A percentile compares a stretch with the other conserved stretches of the same genome.
phyloP scores from a whole-genome alignment of 164 flowering plant species.

The Vitis labrusca region DNA sequence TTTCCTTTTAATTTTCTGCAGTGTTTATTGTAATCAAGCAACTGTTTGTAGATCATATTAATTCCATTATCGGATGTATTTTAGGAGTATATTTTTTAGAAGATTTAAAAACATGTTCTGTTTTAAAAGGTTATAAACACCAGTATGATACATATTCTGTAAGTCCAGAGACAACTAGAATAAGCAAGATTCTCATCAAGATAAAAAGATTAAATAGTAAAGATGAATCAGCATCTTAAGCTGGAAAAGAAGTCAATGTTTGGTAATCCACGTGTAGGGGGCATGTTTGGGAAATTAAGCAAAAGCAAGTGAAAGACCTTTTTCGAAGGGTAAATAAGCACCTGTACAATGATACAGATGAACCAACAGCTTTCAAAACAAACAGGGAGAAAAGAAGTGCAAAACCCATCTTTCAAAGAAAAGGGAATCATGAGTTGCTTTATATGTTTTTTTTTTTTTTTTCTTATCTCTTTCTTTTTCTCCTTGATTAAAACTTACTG shows the following conservation, averaged over 20 bases:
- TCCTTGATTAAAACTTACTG: constrained; percentile 12
- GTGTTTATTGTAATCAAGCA: too few relatives aligned
- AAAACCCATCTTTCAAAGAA: constrained; percentile 10
- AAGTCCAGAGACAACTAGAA: not conserved
- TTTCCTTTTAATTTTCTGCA: too few relatives aligned
- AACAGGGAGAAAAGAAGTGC: constrained; percentile 2
- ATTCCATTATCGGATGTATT: too few relatives aligned
- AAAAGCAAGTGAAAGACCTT: constrained; percentile 1
- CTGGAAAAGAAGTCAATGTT: constrained; percentile 17
- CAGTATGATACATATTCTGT: too few relatives aligned
- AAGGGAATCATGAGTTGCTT: constrained; percentile 12
- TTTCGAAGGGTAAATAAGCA: constrained; percentile 6
- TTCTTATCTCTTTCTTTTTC: not conserved
- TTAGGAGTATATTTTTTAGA: too few relatives aligned
- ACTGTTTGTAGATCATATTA: too few relatives aligned
- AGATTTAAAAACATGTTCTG: too few relatives aligned
- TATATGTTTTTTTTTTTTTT: not conserved
- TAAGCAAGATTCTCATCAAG: not conserved
- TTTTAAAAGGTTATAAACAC: too few relatives aligned
- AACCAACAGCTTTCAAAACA: not conserved
- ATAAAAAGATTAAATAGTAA: not conserved
- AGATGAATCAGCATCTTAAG: not conserved
- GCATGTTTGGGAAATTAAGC: constrained; percentile 6
- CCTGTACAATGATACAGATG: constrained; percentile 10
- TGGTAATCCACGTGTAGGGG: constrained; percentile 8